phyloP scores from a whole-genome alignment of 371 early-diverging fungal genomes.

The Gilbertella persicaria region DNA sequence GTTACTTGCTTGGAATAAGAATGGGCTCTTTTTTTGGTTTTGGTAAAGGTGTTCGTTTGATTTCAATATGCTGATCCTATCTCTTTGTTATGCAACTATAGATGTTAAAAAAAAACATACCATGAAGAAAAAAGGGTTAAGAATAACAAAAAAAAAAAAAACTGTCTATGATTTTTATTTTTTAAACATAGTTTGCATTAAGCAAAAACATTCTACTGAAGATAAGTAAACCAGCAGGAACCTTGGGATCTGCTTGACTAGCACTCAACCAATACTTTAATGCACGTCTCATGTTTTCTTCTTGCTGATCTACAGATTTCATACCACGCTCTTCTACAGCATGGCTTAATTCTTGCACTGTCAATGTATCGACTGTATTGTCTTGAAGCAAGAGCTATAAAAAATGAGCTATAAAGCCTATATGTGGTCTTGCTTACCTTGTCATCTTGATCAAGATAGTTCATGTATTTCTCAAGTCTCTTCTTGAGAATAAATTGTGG shows the following conservation, averaged over 20 bases:
- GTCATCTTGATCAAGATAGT: conserved; percentile 57
- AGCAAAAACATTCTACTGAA: conserved; percentile 64
- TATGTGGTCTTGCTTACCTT: conserved; percentile 28
- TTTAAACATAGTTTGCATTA: conserved; percentile 48
- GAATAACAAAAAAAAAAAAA: background rate
- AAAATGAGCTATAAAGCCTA: background rate
- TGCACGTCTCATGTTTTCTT: conserved; percentile 51
- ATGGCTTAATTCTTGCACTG: conserved; percentile 42
- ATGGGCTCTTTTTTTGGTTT: too few relatives aligned
- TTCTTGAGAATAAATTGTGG: conserved; percentile 53
- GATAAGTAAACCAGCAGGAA: conserved; percentile 56
- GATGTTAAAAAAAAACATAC: background rate
- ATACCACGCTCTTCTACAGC: conserved; percentile 70
- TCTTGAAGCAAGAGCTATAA: conserved; percentile 50
- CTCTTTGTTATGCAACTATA: background rate
- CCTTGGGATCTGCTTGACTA: conserved; percentile 27
- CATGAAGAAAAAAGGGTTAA: background rate
- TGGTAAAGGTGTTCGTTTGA: background rate
- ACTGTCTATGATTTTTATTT: background rate
- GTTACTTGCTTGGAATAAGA: too few relatives aligned
- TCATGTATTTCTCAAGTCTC: conserved; percentile 55
- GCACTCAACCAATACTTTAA: conserved; percentile 61
- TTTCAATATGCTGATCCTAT: background rate
- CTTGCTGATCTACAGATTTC: conserved; percentile 51
- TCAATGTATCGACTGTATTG: conserved; percentile 44